These are phyloP conservation scores for Globisporangium spiculum DNA, from an alignment of 352 stramenopile species.

Conservation along the genomic window DNA sequence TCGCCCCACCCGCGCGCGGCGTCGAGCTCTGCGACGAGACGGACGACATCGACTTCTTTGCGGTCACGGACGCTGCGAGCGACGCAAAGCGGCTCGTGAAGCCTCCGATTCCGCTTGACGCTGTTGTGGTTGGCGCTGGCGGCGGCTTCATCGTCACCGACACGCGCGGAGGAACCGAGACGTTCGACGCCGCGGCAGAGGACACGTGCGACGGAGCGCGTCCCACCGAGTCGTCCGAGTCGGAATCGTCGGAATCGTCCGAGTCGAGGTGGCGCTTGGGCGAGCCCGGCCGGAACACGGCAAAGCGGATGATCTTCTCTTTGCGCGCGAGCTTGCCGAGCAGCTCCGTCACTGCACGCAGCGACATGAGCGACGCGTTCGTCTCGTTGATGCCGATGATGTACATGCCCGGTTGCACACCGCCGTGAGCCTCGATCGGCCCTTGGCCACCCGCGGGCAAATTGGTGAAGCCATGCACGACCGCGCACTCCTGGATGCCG, in stretches of 20 bases:
- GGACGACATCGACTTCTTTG: slow-evolving; percentile 37
- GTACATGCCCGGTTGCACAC: slow-evolving; percentile 77
- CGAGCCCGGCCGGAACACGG: slow-evolving; percentile 59
- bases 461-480: slow-evolving; percentile 81
- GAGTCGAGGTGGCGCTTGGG: slow-evolving; percentile 40
- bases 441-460: slow-evolving; percentile 55
- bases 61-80: slow-evolving; percentile 46
- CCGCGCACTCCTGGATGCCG: slow-evolving; percentile 72
- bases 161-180: slow-evolving; percentile 35
- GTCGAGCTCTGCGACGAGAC: slow-evolving; percentile 22
- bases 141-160: slow-evolving; percentile 19
- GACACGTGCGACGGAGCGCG: slow-evolving; percentile 32
- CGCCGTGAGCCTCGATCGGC: slow-evolving; percentile 57
- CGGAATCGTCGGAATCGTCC: slow-evolving; percentile 35
- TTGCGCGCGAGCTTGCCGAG: slow-evolving; percentile 72
- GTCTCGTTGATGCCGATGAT: slow-evolving; percentile 87
- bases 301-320: slow-evolving; percentile 80
- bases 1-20: slow-evolving; percentile 25
- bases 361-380: slow-evolving; percentile 80
- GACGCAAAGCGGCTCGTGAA: slow-evolving; percentile 67
- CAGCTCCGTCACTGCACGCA: slow-evolving; percentile 64
- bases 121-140: slow-evolving; percentile 23
- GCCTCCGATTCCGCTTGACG: slow-evolving; percentile 15
- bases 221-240: slow-evolving; percentile 48
- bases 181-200: slow-evolving; percentile 12